Percentiles rank a stretch among this genome's conserved stretches.
These are phyloP conservation scores for Ceriops decandra DNA, from an alignment of 345 rosid genomes.

Conservation along the genomic window DNA sequence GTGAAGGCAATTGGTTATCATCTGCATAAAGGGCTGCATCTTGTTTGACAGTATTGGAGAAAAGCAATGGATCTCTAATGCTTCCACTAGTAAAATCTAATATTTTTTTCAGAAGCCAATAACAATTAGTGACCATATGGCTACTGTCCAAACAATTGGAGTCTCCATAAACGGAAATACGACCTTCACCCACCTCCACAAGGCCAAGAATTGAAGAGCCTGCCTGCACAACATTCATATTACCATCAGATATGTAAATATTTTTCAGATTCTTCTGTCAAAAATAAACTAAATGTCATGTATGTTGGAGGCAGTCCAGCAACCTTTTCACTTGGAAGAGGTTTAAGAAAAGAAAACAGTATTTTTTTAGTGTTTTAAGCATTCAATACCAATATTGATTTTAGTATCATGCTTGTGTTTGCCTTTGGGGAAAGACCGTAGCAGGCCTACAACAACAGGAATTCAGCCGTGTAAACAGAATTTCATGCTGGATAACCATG, in stretches of 20 bases:
- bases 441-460: no score
- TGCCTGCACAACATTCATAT: conserved; percentile 40
- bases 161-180: conserved; percentile 85
- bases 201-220: conserved; percentile 93
- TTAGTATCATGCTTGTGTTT: neutral
- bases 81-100: conserved; percentile 72
- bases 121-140: conserved; percentile 98
- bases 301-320: neutral
- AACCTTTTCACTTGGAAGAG: no score
- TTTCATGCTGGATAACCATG: neutral
- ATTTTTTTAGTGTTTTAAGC: neutral
- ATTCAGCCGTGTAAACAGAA: neutral
- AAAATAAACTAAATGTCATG: neutral
- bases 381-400: neutral
- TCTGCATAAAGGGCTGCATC: conserved; percentile 48
- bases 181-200: conserved; percentile 68
- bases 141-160: conserved; percentile 97
- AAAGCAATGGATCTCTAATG: conserved; percentile 69
- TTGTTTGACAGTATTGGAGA: conserved; percentile 53
- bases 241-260: neutral
- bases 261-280: neutral
- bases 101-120: conserved; percentile 82
- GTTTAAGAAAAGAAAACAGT: neutral
- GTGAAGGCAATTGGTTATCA: conserved; percentile 71
- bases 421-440: no score